phyloP scores from a whole-genome alignment of 169 alveolate species.

The Besnoitia besnoiti region DNA sequence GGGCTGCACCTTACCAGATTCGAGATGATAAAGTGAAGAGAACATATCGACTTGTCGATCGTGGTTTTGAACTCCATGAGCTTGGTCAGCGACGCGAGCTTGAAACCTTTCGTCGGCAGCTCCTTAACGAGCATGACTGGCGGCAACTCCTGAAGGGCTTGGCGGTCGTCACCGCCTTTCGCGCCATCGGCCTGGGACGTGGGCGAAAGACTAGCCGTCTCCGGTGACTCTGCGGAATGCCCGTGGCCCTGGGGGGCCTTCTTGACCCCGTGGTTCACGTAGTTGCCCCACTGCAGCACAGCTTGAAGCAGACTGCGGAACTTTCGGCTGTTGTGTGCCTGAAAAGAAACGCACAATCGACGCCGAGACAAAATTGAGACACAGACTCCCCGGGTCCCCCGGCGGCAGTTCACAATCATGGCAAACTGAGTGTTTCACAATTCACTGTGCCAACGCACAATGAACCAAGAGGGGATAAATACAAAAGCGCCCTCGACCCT shows the following conservation, averaged over 20 bases:
- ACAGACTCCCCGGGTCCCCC: too few relatives aligned
- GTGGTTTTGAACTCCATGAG: conserved; percentile 73
- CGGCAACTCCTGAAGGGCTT: not conserved
- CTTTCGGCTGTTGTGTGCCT: conserved; percentile 60
- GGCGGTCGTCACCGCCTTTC: not conserved
- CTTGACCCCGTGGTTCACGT: conserved; percentile 74
- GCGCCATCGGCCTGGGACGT: not conserved
- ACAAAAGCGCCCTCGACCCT: too few relatives aligned
- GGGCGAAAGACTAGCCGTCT: not conserved
- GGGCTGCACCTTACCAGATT: conserved; percentile 67
- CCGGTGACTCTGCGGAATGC: not conserved
- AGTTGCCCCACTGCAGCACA: conserved; percentile 74
- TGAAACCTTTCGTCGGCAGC: conserved; percentile 73
- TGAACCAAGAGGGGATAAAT: too few relatives aligned
- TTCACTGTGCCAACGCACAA: not conserved
- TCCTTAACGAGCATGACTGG: conserved; percentile 19
- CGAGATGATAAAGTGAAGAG: conserved; percentile 72
- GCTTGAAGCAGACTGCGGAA: conserved; percentile 71
- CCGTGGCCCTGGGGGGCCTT: conserved; percentile 33
- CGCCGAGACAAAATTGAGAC: too few relatives aligned
- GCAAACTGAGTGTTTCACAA: not conserved
- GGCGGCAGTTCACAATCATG: too few relatives aligned
- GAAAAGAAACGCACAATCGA: not conserved
- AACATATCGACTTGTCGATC: conserved; percentile 72
- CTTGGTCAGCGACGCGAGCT: conserved; percentile 67